A percentile compares a stretch with the other conserved stretches of the same genome.
phyloP scores from a whole-genome alignment of 2,329 filamentous ascomycete genomes.

The Cordyceps cicadae region DNA sequence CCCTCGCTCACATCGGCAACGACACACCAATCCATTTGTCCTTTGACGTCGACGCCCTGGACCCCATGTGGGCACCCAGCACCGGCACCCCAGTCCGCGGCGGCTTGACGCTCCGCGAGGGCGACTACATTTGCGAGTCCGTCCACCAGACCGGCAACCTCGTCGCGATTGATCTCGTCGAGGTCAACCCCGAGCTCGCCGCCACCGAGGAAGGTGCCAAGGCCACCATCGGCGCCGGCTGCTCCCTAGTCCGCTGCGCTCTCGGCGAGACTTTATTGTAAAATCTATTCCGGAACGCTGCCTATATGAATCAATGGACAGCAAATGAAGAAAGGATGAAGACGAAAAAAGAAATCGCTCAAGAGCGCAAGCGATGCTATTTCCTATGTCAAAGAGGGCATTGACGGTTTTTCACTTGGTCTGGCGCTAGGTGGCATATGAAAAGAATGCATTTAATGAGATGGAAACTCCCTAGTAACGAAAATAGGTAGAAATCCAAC shows the following conservation, averaged over 20 bases:
- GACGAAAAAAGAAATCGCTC: neutral
- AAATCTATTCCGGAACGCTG: neutral
- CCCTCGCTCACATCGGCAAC: slow-evolving; percentile 85
- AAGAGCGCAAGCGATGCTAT: slow-evolving; percentile 6
- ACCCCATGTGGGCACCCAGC: slow-evolving; percentile 92
- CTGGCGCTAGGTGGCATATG: slow-evolving; percentile 7
- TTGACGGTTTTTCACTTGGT: slow-evolving; percentile 8
- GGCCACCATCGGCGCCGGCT: slow-evolving; percentile 85
- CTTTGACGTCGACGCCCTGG: slow-evolving; percentile 93
- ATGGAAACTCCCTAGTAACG: slow-evolving; percentile 8
- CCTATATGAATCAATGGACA: neutral
- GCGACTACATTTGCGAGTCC: slow-evolving; percentile 90
- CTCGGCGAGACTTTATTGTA: slow-evolving; percentile 84
- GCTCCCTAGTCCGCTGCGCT: slow-evolving; percentile 83
- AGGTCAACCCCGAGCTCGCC: slow-evolving; percentile 69
- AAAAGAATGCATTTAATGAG: slow-evolving; percentile 9
- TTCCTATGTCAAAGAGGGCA: neutral
- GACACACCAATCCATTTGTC: slow-evolving; percentile 96
- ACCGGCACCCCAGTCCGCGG: slow-evolving; percentile 93
- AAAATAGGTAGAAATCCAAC: slow-evolving; percentile 9
- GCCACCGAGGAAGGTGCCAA: slow-evolving; percentile 57
- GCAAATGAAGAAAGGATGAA: neutral
- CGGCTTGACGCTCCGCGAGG: slow-evolving; percentile 86
- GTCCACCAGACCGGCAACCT: slow-evolving; percentile 73
- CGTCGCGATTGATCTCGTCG: slow-evolving; percentile 72